phyloP scores from a whole-genome alignment of 306 rosid species.

The Albizia julibrissin region DNA sequence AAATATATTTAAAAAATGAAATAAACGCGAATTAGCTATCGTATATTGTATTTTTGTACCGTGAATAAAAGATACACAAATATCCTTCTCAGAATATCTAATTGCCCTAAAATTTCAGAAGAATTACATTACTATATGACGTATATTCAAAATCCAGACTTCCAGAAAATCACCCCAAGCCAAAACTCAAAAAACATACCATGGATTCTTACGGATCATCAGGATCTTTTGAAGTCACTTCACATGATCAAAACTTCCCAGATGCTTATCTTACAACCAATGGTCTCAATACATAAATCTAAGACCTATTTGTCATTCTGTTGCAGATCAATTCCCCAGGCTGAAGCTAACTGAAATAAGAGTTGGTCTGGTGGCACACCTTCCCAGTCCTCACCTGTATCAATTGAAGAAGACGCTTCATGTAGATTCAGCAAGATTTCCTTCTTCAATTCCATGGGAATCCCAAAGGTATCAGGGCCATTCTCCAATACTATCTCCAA shows the following conservation, averaged over 20 bases:
- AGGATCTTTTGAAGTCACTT: background rate
- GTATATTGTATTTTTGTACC: background rate
- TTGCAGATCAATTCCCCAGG: slow-evolving; percentile 84
- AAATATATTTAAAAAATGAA: background rate
- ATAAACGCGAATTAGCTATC: background rate
- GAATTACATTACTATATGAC: background rate
- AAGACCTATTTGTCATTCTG: slow-evolving; percentile 59
- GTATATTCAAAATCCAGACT: background rate
- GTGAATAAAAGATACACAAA: background rate
- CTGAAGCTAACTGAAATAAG: slow-evolving; percentile 79
- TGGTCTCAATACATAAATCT: background rate
- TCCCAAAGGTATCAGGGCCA: slow-evolving; percentile 72
- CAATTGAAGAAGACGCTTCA: slow-evolving; percentile 72
- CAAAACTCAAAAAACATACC: slow-evolving; percentile 16
- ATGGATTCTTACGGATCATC: background rate
- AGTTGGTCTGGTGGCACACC: slow-evolving; percentile 82
- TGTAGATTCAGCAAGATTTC: slow-evolving; percentile 75
- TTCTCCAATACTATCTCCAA: slow-evolving; percentile 75
- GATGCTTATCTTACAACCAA: background rate
- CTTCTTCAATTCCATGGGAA: slow-evolving; percentile 81
- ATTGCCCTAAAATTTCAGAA: background rate
- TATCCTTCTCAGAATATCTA: background rate
- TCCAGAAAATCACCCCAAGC: slow-evolving; percentile 8
- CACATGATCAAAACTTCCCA: background rate
- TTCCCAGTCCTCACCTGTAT: slow-evolving; percentile 87